Evolutionary conservation across 331 rosid genomes (phyloP), one percentile per base, ranked within the genome.

Genomic region (Quercus lobata): DNA sequence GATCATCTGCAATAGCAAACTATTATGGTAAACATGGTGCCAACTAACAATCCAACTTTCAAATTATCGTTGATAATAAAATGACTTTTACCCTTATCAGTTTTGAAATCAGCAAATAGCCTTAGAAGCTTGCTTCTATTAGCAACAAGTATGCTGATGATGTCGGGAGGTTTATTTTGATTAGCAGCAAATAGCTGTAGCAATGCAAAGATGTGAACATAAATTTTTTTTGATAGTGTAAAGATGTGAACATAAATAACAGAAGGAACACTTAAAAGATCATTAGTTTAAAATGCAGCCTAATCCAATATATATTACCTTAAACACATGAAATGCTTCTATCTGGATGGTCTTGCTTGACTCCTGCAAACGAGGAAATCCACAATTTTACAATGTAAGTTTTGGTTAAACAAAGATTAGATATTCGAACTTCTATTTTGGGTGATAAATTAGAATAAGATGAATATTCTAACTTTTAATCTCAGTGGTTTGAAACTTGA

Each of bases 111-210:
- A 16, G 89, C 88, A 89, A 96, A 87, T 32, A 93, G 89, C 52
- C 94, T 90, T 79, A 91, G 81, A 86, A 96, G 94, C 75, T 96
- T 96, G 90, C 91, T 87, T 81, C 86, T 90, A 84, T 96, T 96
- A n/a, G 99, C 91, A 17, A 91, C 90, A 34, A 96, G 88, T 76
- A 96, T 87, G 89, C 97, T 44, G 32, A 88, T 58, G 22, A 96
- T 91, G 76, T 90, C 98, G 0, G 91, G 87, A 32, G 99, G 98
- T 83, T 96, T 96, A 41, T 90, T 78, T 88, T 88, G 91, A 84
- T 96, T 93, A 37, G 98, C 99, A 71, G 91, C 98, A 81, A 95
- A 95, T 53, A 95, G 83, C 99, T 95, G 95, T 58, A n/a, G 79
- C 68, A 71, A 81, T 27, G 54, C 21, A 80, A 32, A 84, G 44